Base-by-base conservation (phyloP, 257 asterid species). In the Petunia axillaris region DNA sequence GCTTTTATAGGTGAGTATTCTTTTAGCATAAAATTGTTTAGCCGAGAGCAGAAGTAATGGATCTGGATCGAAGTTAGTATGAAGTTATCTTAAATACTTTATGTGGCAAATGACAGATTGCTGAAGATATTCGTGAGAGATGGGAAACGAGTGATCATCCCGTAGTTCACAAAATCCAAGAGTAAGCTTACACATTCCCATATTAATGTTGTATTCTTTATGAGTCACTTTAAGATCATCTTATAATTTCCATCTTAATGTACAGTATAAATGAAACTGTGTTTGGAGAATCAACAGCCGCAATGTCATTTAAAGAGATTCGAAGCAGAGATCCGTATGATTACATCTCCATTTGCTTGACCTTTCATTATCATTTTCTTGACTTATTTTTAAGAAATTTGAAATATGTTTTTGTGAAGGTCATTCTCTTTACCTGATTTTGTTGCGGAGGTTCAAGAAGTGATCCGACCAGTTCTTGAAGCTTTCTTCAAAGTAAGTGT, bases 101-200 rank as follows among this genome's bases (percentile, higher is more conserved):
- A 4, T 50, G 43, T 75, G 65, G 48, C 68, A 44, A 81, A 82
- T 85, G 57, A 76, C 89, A 96, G 99, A 87, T 96, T 81, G 98
- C 95, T 3, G 99, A 92, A 85, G 98, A 96, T 80, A 83, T 94
- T 88, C 88, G 93, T 76, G 99, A 92, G 91, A 91, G 92, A 84
- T 96, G 98, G 97, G 98, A 96, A 80, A 94, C 98, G 15, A 94
- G 98, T 83, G 99, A 96, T 85, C 92, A 91, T 87, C 98, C 98
- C 75, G 88, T 91, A 66, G 98, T 96, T 84, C 92, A 91, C 91
- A 96, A 96, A 89, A 90, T 96, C 77, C 98, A 96, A 78, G 97
- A 93, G 99, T 96, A 89, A 44, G 88, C 77, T 9, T 35, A 50
- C n/a, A 36, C 64, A 70, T 48, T 81, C 66, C 66, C 10, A 36